phyloP scores from a whole-genome alignment of 2,329 filamentous ascomycete species.

The Exophiala dermatitidis region DNA sequence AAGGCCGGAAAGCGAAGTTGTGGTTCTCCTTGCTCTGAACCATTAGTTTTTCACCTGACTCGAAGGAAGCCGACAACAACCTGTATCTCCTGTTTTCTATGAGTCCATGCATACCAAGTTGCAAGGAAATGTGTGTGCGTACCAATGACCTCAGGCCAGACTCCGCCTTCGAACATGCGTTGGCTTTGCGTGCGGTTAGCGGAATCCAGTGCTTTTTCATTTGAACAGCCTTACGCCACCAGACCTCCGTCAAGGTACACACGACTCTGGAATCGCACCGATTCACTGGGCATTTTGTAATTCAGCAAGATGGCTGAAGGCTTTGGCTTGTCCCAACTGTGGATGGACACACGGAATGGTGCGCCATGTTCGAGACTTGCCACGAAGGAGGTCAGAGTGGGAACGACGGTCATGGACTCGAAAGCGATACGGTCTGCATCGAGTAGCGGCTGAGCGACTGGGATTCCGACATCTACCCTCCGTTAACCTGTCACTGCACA shows the following conservation, averaged over 20 bases:
- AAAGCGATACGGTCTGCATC: slow-evolving; percentile 11
- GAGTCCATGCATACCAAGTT: not conserved
- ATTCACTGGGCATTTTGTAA: slow-evolving; percentile 51
- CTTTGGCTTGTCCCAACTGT: slow-evolving; percentile 61
- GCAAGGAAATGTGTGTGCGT: not conserved
- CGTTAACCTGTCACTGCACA: not conserved
- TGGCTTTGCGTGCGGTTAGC: slow-evolving; percentile 3
- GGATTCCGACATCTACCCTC: slow-evolving; percentile 1
- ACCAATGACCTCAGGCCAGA: slow-evolving; percentile 41
- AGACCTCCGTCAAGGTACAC: slow-evolving; percentile 62
- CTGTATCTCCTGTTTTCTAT: slow-evolving; percentile 10
- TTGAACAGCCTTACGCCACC: slow-evolving; percentile 47
- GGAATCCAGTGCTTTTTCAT: not conserved
- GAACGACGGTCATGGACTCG: slow-evolving; percentile 40
- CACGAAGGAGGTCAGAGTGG: slow-evolving; percentile 64
- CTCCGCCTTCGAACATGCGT: slow-evolving; percentile 17
- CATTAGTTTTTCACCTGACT: not conserved
- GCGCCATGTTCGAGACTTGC: slow-evolving; percentile 54
- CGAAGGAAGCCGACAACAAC: not conserved
- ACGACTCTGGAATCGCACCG: slow-evolving; percentile 57
- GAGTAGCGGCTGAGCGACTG: not conserved
- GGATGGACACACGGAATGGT: slow-evolving; percentile 65
- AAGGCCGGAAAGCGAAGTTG: slow-evolving; percentile 66
- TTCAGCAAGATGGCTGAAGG: slow-evolving; percentile 52
- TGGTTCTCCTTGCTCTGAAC: slow-evolving; percentile 5